Evolutionary conservation across 345 rosid genomes (phyloP).

Genomic region (Eucalyptus polyanthemos): DNA sequence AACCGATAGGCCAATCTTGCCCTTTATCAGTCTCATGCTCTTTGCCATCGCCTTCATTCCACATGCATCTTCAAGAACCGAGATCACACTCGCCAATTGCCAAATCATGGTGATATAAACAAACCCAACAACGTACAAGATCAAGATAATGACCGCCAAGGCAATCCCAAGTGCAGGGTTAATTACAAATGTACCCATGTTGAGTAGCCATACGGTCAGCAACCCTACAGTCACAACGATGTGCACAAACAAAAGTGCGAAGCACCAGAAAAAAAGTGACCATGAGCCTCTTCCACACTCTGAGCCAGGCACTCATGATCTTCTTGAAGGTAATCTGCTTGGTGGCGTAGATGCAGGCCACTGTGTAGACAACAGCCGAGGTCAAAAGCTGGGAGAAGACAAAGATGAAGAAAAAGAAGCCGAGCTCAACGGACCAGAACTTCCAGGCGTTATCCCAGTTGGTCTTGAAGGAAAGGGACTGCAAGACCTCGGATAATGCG

Average conservation of each 20-base stretch:
- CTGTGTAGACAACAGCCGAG: too few relatives aligned
- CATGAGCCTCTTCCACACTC: too few relatives aligned
- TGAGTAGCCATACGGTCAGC: not conserved
- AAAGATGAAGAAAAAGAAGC: accelerated
- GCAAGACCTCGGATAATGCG: accelerated
- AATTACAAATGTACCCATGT: accelerated
- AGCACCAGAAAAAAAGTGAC: too few relatives aligned
- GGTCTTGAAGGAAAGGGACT: too few relatives aligned
- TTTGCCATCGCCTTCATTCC: conserved; percentile 34
- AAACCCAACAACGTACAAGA: not conserved
- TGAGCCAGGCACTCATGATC: accelerated
- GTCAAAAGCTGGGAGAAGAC: accelerated
- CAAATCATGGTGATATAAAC: conserved; percentile 23
- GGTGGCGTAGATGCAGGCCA: too few relatives aligned
- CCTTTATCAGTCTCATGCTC: conserved; percentile 19
- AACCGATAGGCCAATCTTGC: conserved; percentile 10
- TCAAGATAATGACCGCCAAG: not conserved
- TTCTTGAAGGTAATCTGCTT: too few relatives aligned
- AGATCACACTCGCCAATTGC: conserved; percentile 35
- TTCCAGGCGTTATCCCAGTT: too few relatives aligned
- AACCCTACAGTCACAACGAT: accelerated
- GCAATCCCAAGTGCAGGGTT: too few relatives aligned
- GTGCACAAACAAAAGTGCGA: too few relatives aligned
- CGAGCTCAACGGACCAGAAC: accelerated
- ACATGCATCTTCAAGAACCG: conserved; percentile 32